Evolutionary conservation across 768 basidiomycete species (phyloP).

Genomic region (Trametes gibbosa): DNA sequence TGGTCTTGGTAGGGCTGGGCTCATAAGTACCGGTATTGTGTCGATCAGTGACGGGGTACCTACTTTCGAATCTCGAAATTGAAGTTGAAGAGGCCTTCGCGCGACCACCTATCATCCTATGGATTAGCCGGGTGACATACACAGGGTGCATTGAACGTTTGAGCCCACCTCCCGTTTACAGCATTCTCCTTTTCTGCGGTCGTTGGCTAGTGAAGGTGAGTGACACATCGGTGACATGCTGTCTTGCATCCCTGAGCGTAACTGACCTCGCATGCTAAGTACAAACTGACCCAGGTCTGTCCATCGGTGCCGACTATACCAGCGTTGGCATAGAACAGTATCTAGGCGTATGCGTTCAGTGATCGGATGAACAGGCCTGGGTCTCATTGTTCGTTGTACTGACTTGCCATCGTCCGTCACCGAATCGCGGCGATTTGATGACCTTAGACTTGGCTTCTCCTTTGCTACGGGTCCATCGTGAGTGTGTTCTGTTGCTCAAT

Average conservation of each 20-base stretch:
- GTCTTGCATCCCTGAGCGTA: not conserved
- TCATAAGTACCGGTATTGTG: not conserved
- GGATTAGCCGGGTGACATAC: not conserved
- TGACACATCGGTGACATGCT: not conserved
- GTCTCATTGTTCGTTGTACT: constrained; percentile 5
- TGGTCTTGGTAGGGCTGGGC: constrained; percentile 44
- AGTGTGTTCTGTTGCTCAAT: not conserved
- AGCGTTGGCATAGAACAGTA: constrained; percentile 83
- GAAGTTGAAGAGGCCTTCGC: constrained; percentile 84
- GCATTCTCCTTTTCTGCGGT: constrained; percentile 69
- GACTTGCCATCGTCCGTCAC: constrained; percentile 76
- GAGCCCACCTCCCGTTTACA: constrained; percentile 52
- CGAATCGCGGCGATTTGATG: constrained; percentile 74
- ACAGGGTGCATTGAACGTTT: too few relatives aligned
- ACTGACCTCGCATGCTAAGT: constrained; percentile 78
- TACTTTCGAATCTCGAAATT: constrained; percentile 79
- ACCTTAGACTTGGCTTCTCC: constrained; percentile 78
- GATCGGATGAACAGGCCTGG: not conserved
- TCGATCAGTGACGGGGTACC: not conserved
- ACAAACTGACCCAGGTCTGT: constrained; percentile 67
- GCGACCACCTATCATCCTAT: constrained; percentile 58
- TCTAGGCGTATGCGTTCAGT: constrained; percentile 35
- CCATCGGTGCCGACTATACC: constrained; percentile 56
- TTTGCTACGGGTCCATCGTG: constrained; percentile 38
- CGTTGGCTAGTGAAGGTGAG: constrained; percentile 55